A percentile compares a stretch with the other conserved stretches of the same genome.
Evolutionary conservation across 352 stramenopile genomes (phyloP).

Genomic region (Pythium biforme): DNA sequence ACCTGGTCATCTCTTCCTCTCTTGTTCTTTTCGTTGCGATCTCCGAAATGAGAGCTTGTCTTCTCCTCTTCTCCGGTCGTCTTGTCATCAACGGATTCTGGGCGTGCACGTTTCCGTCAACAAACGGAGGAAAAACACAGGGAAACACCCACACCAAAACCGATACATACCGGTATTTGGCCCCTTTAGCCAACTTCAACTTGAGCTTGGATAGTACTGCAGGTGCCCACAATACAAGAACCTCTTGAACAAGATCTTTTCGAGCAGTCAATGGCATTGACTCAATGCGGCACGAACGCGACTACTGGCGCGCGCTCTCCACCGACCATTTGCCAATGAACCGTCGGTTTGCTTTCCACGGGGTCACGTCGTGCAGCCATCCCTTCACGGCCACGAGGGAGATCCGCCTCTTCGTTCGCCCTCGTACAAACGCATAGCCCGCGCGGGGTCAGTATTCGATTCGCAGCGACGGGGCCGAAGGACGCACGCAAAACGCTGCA

Average conservation of each 20-base stretch:
- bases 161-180: conserved; percentile 3
- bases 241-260: neutral
- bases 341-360: too few species aligned
- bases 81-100: neutral
- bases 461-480: neutral
- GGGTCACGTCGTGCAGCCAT: too few species aligned
- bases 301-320: neutral
- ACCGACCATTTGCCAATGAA: neutral
- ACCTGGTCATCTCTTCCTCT: conserved; percentile 19
- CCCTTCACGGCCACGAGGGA: too few species aligned
- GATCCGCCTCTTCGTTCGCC: too few species aligned
- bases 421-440: too few species aligned
- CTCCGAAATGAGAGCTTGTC: conserved; percentile 1
- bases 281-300: neutral
- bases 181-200: neutral
- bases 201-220: neutral
- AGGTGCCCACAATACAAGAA: neutral
- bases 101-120: conserved; percentile 4
- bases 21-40: neutral
- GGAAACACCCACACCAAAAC: neutral
- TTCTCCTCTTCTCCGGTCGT: neutral
- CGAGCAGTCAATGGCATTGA: neutral
- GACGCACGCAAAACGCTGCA: too few species aligned
- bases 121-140: conserved; percentile 4
- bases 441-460: too few species aligned